phyloP scores from a whole-genome alignment of 73 alveolate genomes.

The Blepharisma stoltei region DNA sequence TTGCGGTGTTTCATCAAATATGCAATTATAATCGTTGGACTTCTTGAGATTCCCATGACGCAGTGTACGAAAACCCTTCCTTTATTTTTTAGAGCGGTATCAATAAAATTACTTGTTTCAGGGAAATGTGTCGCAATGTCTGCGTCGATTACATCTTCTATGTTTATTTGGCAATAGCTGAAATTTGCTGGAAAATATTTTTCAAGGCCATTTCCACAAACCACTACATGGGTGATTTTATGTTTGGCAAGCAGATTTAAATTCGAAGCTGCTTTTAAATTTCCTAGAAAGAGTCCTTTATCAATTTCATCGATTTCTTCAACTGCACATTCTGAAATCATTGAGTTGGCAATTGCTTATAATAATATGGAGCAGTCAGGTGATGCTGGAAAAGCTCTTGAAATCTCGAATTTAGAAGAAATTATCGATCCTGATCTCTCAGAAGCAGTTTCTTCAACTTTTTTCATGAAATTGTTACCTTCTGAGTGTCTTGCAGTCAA shows the following conservation, averaged over 20 bases:
- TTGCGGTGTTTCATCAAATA: conserved; percentile 47
- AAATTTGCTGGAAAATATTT: conserved; percentile 7
- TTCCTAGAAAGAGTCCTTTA: conserved; percentile 1
- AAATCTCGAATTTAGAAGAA: too few species aligned
- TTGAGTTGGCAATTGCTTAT: too few species aligned
- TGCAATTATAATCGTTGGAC: conserved; percentile 53
- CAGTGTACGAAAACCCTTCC: conserved; percentile 52
- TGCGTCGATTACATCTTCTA: neutral
- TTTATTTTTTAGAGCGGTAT: neutral
- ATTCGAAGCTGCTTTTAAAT: neutral
- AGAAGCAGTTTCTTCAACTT: too few species aligned
- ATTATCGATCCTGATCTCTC: too few species aligned
- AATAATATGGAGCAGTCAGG: too few species aligned
- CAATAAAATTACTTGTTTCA: neutral
- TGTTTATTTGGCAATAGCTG: neutral
- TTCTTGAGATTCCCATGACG: conserved; percentile 50
- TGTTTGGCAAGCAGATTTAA: neutral
- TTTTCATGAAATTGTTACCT: too few species aligned
- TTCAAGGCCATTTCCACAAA: conserved; percentile 2
- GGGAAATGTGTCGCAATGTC: neutral
- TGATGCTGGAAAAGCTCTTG: too few species aligned
- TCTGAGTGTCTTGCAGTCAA: too few species aligned
- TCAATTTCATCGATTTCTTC: neutral
- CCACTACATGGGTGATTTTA: neutral
- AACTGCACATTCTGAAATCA: too few species aligned